Evolutionary conservation across 2,329 filamentous ascomycete species (phyloP).

Genomic region (Malbranchea zuffiana): DNA sequence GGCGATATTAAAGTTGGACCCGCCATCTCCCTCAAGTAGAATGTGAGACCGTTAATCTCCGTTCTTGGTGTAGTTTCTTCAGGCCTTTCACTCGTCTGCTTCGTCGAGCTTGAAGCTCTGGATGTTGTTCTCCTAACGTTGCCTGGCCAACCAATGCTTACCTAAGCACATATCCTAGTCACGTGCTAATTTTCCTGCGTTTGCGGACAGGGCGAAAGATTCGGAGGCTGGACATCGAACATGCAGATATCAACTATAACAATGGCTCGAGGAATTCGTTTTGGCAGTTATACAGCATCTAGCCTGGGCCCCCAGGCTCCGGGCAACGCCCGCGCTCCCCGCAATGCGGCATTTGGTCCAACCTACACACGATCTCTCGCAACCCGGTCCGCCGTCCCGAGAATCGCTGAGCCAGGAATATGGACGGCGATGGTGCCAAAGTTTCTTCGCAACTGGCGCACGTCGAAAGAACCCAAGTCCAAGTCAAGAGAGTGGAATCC

Average conservation of each 20-base stretch:
- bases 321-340: no score
- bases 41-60: neutral
- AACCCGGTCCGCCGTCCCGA: slow-evolving; percentile 31
- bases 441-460: slow-evolving; percentile 25
- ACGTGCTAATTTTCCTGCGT: neutral
- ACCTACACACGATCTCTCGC: slow-evolving; percentile 21
- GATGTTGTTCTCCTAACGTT: slow-evolving; percentile 14
- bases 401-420: slow-evolving; percentile 48
- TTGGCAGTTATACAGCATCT: no score
- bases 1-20: slow-evolving; percentile 17
- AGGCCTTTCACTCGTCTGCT: neutral
- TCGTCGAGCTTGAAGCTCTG: slow-evolving; percentile 9
- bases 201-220: no score
- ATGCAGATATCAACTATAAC: no score
- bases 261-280: no score
- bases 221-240: no score
- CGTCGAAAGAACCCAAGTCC: slow-evolving; percentile 25
- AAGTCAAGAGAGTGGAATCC: slow-evolving; percentile 63
- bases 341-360: no score
- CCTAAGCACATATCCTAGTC: neutral
- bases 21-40: neutral
- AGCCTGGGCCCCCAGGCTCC: no score
- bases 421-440: slow-evolving; percentile 63
- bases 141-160: slow-evolving; percentile 9
- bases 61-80: no score